These are phyloP conservation scores for Penicillium sp. DNA, from an alignment of 2,329 filamentous ascomycete genomes.

Conservation along the genomic window DNA sequence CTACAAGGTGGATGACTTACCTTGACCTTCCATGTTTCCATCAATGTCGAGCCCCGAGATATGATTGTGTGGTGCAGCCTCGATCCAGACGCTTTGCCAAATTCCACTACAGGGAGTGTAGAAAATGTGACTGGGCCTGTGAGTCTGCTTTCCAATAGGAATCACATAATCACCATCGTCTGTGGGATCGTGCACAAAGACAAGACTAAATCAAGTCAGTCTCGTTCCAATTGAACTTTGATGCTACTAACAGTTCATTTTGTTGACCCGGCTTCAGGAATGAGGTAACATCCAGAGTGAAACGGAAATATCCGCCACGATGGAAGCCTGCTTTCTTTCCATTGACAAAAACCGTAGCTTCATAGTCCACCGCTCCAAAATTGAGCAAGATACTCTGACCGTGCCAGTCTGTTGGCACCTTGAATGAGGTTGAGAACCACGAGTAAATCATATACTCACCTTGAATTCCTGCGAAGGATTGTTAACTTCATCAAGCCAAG, in stretches of 20 bases:
- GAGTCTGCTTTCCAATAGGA: conserved; percentile 66
- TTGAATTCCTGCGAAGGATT: conserved; percentile 35
- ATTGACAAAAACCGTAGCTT: conserved; percentile 59
- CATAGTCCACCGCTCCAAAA: conserved; percentile 55
- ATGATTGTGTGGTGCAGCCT: conserved; percentile 59
- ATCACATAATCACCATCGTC: conserved; percentile 57
- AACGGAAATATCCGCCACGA: conserved; percentile 63
- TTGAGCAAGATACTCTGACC: conserved; percentile 46
- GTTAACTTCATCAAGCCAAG: background rate
- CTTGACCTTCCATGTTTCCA: conserved; percentile 57
- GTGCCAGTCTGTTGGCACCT: conserved; percentile 46
- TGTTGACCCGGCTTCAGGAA: conserved; percentile 41
- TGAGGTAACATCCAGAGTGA: conserved; percentile 60
- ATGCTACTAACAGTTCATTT: conserved; percentile 55
- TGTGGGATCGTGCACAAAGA: conserved; percentile 69
- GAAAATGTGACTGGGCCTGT: conserved; percentile 59
- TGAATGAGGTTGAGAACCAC: conserved; percentile 53
- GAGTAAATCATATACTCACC: conserved; percentile 40
- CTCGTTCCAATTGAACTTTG: background rate
- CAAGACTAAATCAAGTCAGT: conserved; percentile 45
- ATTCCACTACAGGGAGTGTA: conserved; percentile 73
- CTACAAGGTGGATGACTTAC: conserved; percentile 33
- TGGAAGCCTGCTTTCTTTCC: conserved; percentile 54
- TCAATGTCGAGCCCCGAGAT: conserved; percentile 61
- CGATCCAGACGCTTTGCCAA: conserved; percentile 73